phyloP scores from a whole-genome alignment of 2,329 filamentous ascomycete species.

The Ceratocystis cubensis region DNA sequence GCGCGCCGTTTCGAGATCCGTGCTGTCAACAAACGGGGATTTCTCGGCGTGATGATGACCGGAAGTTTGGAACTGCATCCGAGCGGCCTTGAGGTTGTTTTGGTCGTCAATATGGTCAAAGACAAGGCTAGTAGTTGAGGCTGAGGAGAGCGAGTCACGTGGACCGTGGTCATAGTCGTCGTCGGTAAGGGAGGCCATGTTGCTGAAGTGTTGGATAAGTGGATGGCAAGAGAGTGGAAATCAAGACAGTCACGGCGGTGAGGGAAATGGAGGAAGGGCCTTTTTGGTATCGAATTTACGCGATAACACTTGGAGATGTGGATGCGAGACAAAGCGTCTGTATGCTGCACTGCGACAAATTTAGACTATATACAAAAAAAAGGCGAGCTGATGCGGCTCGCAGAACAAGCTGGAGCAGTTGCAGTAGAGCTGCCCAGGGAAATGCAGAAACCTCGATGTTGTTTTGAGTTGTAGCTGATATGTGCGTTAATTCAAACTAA shows the following conservation, averaged over 20 bases:
- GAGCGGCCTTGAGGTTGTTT: constrained; percentile 20
- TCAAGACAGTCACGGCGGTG: background rate
- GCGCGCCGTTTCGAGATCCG: constrained; percentile 39
- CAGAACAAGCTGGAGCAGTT: background rate
- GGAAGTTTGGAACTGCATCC: constrained; percentile 7
- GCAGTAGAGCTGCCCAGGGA: background rate
- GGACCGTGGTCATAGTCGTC: constrained; percentile 23
- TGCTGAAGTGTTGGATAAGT: background rate
- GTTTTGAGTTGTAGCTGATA: background rate
- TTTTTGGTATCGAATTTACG: background rate
- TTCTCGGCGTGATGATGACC: constrained; percentile 11
- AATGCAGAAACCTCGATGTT: background rate
- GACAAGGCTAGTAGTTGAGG: constrained; percentile 72
- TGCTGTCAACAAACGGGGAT: constrained; percentile 18
- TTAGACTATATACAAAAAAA: background rate
- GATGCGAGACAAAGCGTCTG: background rate
- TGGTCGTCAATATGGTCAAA: constrained; percentile 61
- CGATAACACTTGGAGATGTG: too few relatives aligned
- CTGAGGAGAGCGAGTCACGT: constrained; percentile 54
- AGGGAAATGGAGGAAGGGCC: background rate
- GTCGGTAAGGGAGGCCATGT: background rate
- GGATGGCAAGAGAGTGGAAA: background rate
- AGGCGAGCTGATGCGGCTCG: background rate
- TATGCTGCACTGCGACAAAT: background rate
- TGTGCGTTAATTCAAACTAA: too few relatives aligned